A percentile compares a stretch with the other conserved stretches of the same genome.
These are phyloP conservation scores for Plasmodium gaboni DNA, from an alignment of 169 alveolate species.

Conservation along the genomic window DNA sequence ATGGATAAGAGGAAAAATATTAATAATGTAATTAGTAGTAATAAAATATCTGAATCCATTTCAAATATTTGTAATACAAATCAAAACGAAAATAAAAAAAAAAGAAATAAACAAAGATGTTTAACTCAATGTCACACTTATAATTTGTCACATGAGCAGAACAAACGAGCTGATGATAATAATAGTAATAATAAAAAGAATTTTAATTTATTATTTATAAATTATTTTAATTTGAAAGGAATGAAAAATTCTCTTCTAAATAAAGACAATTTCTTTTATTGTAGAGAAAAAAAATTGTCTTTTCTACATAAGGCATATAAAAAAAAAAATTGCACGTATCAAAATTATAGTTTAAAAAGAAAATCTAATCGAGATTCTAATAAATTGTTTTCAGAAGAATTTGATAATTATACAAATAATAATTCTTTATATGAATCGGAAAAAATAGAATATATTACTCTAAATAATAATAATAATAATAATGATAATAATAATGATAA, in stretches of 20 bases:
- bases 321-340: neutral
- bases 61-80: too few species aligned
- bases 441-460: neutral
- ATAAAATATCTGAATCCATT: too few species aligned
- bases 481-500: too few species aligned
- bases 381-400: too few species aligned
- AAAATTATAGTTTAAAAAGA: neutral
- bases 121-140: neutral
- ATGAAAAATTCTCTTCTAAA: constrained; percentile 9
- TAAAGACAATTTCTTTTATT: neutral
- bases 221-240: constrained; percentile 1
- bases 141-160: too few species aligned
- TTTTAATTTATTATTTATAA: constrained; percentile 31
- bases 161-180: neutral
- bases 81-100: neutral
- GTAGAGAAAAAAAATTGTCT: neutral
- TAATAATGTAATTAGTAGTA: neutral
- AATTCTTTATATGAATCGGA: neutral
- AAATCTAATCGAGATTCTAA: neutral
- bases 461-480: too few species aligned
- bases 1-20: neutral
- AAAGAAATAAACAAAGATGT: neutral
- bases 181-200: neutral
- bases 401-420: neutral
- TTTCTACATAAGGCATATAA: neutral